Conservation (phyloP, 2,329 filamentous ascomycete species). For the Fusarium setosum region DNA sequence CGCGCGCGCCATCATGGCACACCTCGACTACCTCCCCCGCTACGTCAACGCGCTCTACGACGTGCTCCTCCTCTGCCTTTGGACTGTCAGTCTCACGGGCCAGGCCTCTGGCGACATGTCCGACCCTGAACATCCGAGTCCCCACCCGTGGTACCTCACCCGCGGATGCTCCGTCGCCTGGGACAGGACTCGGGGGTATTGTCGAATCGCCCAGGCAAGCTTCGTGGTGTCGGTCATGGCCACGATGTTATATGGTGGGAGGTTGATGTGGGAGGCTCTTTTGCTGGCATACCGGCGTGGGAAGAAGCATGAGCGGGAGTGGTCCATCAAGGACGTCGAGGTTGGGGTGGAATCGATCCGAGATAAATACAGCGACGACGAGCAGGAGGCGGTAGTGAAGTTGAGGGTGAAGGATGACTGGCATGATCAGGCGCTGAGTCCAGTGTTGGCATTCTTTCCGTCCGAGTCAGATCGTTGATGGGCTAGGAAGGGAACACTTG, state of each 20-base stretch:
- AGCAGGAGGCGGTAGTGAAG: background rate
- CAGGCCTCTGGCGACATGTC: constrained; percentile 41
- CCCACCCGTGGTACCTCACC: constrained; percentile 43
- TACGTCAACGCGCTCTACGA: constrained; percentile 45
- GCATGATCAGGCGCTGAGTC: constrained; percentile 39
- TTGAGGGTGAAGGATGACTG: background rate
- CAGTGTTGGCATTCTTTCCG: constrained; percentile 49
- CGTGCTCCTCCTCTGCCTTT: constrained; percentile 40
- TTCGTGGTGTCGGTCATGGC: constrained; percentile 36
- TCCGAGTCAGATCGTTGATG: constrained; percentile 1
- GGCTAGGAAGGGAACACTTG: background rate
- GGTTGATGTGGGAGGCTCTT: constrained; percentile 21
- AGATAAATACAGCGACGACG: constrained; percentile 17
- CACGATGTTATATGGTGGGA: constrained; percentile 26
- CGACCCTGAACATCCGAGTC: constrained; percentile 38
- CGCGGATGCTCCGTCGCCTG: constrained; percentile 35
- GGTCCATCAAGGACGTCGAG: background rate
- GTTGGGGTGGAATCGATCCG: background rate
- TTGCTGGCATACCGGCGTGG: constrained; percentile 22
- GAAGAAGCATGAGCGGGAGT: background rate
- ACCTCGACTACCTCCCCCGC: constrained; percentile 37
- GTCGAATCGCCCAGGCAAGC: constrained; percentile 37
- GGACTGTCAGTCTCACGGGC: constrained; percentile 38
- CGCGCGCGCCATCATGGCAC: constrained; percentile 37
- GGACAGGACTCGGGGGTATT: constrained; percentile 21